A percentile compares a stretch with the other conserved stretches of the same genome.
Evolutionary conservation across 2,329 filamentous ascomycete species (phyloP).

Genomic region (Rutstroemia sp.): DNA sequence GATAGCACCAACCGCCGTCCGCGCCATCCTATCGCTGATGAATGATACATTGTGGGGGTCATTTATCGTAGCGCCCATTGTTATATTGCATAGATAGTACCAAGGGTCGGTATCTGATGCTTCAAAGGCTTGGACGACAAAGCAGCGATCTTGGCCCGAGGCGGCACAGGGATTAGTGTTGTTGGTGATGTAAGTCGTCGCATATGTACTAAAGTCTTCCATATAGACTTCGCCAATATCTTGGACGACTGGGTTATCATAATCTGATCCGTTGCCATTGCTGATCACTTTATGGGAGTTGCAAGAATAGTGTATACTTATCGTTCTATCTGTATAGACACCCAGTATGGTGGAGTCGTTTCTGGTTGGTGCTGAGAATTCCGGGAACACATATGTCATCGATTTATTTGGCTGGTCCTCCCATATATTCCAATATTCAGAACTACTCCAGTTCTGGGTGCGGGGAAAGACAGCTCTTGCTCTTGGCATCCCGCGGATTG

Average conservation of each 20-base stretch:
- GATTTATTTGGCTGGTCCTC: not conserved
- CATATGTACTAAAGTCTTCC: conserved; percentile 24
- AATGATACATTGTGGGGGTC: conserved; percentile 19
- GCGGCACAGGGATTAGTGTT: conserved; percentile 13
- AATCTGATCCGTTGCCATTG: conserved; percentile 28
- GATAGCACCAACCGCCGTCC: conserved; percentile 32
- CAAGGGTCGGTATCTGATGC: conserved; percentile 31
- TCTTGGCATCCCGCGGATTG: conserved; percentile 5
- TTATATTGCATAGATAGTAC: conserved; percentile 37
- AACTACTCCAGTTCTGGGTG: not conserved
- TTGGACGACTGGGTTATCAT: conserved; percentile 24
- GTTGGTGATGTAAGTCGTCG: conserved; percentile 34
- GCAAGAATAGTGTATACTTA: conserved; percentile 29
- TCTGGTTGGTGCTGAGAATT: conserved; percentile 17
- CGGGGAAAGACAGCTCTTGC: not conserved
- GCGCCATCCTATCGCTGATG: conserved; percentile 31
- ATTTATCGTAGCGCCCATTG: conserved; percentile 30
- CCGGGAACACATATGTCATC: conserved; percentile 29
- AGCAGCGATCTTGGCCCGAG: conserved; percentile 15
- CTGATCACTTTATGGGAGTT: conserved; percentile 25
- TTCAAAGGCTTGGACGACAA: conserved; percentile 33
- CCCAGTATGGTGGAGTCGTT: conserved; percentile 14
- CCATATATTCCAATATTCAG: not conserved
- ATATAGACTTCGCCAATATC: conserved; percentile 20
- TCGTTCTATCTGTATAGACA: conserved; percentile 30